Conservation (phyloP, 768 basidiomycete species). For the Fomitopsis serialis region DNA sequence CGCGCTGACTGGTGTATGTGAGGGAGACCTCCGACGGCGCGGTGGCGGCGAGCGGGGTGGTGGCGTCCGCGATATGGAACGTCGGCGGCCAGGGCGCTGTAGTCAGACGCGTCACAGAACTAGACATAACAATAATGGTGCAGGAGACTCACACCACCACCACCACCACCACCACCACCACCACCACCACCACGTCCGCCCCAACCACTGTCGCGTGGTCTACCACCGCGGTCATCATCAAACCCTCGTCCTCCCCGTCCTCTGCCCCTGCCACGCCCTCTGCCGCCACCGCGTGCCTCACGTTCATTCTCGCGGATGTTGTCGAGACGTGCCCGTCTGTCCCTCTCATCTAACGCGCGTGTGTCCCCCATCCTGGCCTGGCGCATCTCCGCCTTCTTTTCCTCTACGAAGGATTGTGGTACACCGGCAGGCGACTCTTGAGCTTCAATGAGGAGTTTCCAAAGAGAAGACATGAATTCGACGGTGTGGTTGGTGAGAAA, state of each 20-base stretch:
- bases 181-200: conserved; percentile 62
- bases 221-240: conserved; percentile 43
- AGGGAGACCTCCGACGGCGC: conserved; percentile 37
- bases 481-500: conserved; percentile 88
- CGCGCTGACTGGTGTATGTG: conserved; percentile 27
- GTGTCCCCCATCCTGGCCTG: conserved; percentile 57
- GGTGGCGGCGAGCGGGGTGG: conserved; percentile 40
- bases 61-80: conserved; percentile 13
- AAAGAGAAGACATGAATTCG: conserved; percentile 81
- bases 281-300: conserved; percentile 36
- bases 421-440: conserved; percentile 87
- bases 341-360: conserved; percentile 63
- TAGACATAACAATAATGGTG: not conserved
- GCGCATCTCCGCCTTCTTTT: conserved; percentile 91
- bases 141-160: conserved; percentile 41
- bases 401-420: conserved; percentile 84
- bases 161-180: conserved; percentile 63
- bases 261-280: conserved; percentile 52
- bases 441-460: conserved; percentile 91
- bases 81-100: conserved; percentile 14
- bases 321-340: conserved; percentile 62
- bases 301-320: conserved; percentile 64
- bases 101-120: not conserved
- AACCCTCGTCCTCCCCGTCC: conserved; percentile 47
- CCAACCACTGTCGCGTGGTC: conserved; percentile 58